A percentile compares a stretch with the other conserved stretches of the same genome.
Evolutionary conservation across 768 basidiomycete genomes (phyloP).

Genomic region (Termitomyces sp.): DNA sequence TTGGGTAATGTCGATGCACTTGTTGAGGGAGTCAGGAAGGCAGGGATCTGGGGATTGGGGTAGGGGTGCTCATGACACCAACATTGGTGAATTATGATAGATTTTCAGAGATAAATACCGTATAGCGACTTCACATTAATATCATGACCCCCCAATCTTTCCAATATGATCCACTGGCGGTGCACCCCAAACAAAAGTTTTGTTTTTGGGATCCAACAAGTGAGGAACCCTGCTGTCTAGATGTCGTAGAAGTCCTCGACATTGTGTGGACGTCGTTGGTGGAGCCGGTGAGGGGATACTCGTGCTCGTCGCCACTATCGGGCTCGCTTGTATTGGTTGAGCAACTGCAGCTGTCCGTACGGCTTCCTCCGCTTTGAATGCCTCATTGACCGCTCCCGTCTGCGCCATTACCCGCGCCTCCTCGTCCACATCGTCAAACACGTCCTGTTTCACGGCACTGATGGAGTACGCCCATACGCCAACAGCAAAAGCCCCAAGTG

Average conservation of each 20-base stretch:
- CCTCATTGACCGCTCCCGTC: slow-evolving; percentile 24
- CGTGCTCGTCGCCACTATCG: neutral
- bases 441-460: slow-evolving; percentile 89
- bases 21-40: slow-evolving; percentile 82
- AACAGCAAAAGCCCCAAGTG: slow-evolving; percentile 68
- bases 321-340: slow-evolving; percentile 3
- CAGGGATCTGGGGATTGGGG: slow-evolving; percentile 81
- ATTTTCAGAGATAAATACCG: slow-evolving; percentile 1
- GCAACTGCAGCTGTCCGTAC: slow-evolving; percentile 7
- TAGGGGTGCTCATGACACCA: slow-evolving; percentile 10
- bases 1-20: slow-evolving; percentile 90
- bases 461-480: slow-evolving; percentile 94
- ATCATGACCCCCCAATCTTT: slow-evolving; percentile 25
- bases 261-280: slow-evolving; percentile 8
- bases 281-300: neutral
- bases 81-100: neutral
- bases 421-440: slow-evolving; percentile 84
- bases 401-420: slow-evolving; percentile 58
- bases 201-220: slow-evolving; percentile 55
- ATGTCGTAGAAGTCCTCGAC: slow-evolving; percentile 43
- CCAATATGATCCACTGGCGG: slow-evolving; percentile 65
- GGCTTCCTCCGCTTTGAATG: slow-evolving; percentile 22
- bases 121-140: neutral
- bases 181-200: slow-evolving; percentile 71
- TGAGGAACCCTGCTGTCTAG: slow-evolving; percentile 43